Evolutionary conservation across 1,139 yeast genomes (phyloP), one percentile per base, ranked within the genome.

Genomic region (Pichia sp.): DNA sequence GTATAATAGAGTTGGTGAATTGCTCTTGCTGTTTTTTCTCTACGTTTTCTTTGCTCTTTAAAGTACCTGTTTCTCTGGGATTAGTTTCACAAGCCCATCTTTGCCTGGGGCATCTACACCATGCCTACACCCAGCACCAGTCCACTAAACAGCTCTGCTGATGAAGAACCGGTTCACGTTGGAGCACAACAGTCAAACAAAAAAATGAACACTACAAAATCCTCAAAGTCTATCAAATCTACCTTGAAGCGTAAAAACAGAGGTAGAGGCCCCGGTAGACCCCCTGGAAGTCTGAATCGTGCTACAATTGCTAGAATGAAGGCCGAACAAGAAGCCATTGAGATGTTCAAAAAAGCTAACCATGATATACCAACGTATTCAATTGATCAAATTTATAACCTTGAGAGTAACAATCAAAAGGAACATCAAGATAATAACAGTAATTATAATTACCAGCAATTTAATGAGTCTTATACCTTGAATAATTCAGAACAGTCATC

Each of bases 201-300:
- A n/a, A n/a, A 3, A 2, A 11, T 18, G 7, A 30, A n/a, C 4
- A 7, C 20, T 13, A 30, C 34, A 4, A 30, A 30, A 30, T 7
- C 34, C 3, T 18, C 34, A 7, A 30, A 30, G 16, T 13, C 12
- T 5, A 30, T 30, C 20, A 30, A 30, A n/a, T 30, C 34, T 7
- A 30, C 34, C 16, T 2, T 22, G 4, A 32, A 32, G 11, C 36
- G 36, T 18, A 32, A 13, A 18, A 5, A 24, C 1, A 27, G 18
- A 46, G 13, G 53, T 48, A 48, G 52, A 26, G 50, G 52, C 1
- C 53, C 53, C 1, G 53, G 53, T n/a, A 43, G 53, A 24, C 53
- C 53, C 3, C 50, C 49, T 7, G 52, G 53, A 12, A 43, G 48
- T 24, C 15, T 49, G 9, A 51, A 51, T 25, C 42, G 48, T 5